Evolutionary conservation across 768 basidiomycete genomes (phyloP).

Genomic region (Imleria badia): DNA sequence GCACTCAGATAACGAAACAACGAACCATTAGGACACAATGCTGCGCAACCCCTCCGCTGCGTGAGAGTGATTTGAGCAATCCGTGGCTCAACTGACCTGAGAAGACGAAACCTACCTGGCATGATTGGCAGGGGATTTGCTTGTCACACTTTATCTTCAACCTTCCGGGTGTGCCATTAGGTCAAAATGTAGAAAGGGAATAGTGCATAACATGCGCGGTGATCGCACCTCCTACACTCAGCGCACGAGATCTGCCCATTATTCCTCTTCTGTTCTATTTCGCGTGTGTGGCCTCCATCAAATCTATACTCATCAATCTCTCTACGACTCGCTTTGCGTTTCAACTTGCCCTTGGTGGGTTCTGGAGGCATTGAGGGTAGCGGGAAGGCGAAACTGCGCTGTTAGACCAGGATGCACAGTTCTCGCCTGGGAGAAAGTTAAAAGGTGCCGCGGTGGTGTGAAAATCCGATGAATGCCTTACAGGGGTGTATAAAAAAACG

Average conservation of each 20-base stretch:
- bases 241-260: constrained; percentile 77
- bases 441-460: constrained; percentile 28
- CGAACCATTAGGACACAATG: constrained; percentile 71
- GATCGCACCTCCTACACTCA: constrained; percentile 77
- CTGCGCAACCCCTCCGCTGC: constrained; percentile 65
- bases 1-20: constrained; percentile 10
- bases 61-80: constrained; percentile 3
- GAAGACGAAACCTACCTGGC: constrained; percentile 46
- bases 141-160: constrained; percentile 85
- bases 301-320: constrained; percentile 51
- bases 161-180: constrained; percentile 36
- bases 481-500: constrained; percentile 3
- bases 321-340: constrained; percentile 48
- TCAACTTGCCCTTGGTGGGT: constrained; percentile 49
- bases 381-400: constrained; percentile 3
- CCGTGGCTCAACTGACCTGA: background rate
- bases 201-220: constrained; percentile 38
- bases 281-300: constrained; percentile 56
- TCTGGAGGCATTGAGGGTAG: constrained; percentile 52
- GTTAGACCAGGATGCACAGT: constrained; percentile 14
- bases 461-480: constrained; percentile 21
- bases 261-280: constrained; percentile 73
- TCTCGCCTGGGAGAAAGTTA: constrained; percentile 23
- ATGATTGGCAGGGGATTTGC: constrained; percentile 76
- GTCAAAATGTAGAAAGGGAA: constrained; percentile 24